Base-by-base conservation (phyloP, 495 filamentous ascomycete species). In the Penicillium tannophilum region DNA sequence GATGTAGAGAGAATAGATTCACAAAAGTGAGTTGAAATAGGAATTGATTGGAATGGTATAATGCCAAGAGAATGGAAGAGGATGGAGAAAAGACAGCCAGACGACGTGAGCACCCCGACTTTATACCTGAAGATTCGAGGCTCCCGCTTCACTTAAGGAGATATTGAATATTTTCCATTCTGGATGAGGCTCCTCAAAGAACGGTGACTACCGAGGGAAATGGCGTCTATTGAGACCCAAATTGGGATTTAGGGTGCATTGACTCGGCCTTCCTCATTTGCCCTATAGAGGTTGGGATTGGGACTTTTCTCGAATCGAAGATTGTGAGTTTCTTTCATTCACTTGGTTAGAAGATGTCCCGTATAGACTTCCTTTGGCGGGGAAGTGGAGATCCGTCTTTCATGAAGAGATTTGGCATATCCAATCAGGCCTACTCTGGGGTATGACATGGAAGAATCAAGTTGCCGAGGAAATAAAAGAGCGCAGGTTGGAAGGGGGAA, bases 21-120 rank as follows among this genome's bases (percentile, higher is more conserved):
- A n/a, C 57, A 61, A 46, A 58, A 62, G 43, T 12, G 26, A 26
- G 41, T 44, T 19, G 55, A 45, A 52, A 36, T 44, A 57, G 57
- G 56, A 51, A 49, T 33, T 52, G 50, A 19, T 48, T 58, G 56
- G 11, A 41, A 41, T 46, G 35, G 52, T 49, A 33, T 31, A 30
- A 28, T 54, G 60, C 54, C 26, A 51, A 63, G 33, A 55, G 54
- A 59, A 47, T 52, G 36, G 61, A 50, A 50, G 64, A 52, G 61
- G 45, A 46, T 56, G 53, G 31, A 54, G 6, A 56, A 59, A 30
- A 59, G 43, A 51, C 54, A 11, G n/a, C 10, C 20, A 24, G 44
- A 26, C 20, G 10, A 26, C 5, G 39, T 16, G 10, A 47, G 20
- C 11, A 47, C 4, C 19, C 11, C 4, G 44, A 26, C 8, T 51